A percentile compares a stretch with the other conserved stretches of the same genome.
Conservation (phyloP, 805 yeast species). For the Yarrowia keelungensis region DNA sequence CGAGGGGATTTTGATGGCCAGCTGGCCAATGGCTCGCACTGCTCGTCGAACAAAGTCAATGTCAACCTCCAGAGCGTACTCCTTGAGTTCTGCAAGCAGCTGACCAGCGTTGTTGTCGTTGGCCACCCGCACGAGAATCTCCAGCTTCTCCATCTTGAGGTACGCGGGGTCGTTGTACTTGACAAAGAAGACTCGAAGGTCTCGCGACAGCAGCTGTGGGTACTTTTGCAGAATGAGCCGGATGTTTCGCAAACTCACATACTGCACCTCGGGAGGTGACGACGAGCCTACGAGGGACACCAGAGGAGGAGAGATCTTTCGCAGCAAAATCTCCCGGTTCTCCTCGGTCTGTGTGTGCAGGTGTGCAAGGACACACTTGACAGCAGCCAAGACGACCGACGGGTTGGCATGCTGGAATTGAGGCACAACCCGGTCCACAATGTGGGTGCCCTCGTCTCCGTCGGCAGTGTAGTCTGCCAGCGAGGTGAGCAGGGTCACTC, state of each 20-base stretch:
- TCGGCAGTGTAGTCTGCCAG: constrained; percentile 72
- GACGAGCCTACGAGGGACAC: constrained; percentile 79
- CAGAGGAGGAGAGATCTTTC: constrained; percentile 71
- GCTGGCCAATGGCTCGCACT: constrained; percentile 85
- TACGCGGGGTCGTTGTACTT: constrained; percentile 85
- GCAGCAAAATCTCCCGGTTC: constrained; percentile 56
- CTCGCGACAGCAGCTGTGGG: constrained; percentile 58
- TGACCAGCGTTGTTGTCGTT: constrained; percentile 63
- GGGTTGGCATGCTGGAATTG: constrained; percentile 81
- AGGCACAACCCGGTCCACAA: constrained; percentile 72
- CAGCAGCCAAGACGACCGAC: constrained; percentile 77
- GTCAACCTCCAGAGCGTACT: constrained; percentile 87
- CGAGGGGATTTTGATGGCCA: constrained; percentile 75
- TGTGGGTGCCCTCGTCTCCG: constrained; percentile 67
- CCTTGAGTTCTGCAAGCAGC: constrained; percentile 80
- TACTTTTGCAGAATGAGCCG: constrained; percentile 73
- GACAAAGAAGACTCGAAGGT: constrained; percentile 80
- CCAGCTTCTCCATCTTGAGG: constrained; percentile 87
- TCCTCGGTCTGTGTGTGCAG: constrained; percentile 50
- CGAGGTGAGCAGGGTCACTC: constrained; percentile 86
- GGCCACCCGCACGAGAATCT: constrained; percentile 82
- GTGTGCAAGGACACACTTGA: constrained; percentile 74
- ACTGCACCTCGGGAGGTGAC: constrained; percentile 84
- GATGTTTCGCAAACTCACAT: constrained; percentile 79
- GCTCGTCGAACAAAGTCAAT: constrained; percentile 86